Evolutionary conservation across 1,284 basidiomycete genomes (phyloP).

Genomic region (Fomitopsis betulina): DNA sequence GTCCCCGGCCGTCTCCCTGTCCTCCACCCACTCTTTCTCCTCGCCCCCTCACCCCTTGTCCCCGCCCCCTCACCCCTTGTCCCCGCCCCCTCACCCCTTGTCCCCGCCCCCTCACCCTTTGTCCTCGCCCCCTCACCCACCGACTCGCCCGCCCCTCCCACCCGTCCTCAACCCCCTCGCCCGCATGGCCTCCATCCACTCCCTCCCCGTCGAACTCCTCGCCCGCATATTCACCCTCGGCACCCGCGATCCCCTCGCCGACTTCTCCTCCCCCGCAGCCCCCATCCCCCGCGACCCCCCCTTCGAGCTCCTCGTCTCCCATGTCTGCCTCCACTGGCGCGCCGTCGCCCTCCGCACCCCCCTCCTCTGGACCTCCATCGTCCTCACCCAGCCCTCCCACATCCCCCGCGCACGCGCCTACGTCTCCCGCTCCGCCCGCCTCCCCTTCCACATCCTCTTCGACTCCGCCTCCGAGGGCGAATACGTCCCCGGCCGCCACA

Average conservation of each 20-base stretch:
- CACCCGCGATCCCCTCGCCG: constrained; percentile 37
- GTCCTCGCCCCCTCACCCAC: background rate
- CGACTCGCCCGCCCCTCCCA: background rate
- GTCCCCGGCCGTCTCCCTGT: background rate
- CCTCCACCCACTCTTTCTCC: too few species aligned
- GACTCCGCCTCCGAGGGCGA: constrained; percentile 47
- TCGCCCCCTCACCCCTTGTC: background rate
- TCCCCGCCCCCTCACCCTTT: background rate
- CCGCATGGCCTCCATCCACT: constrained; percentile 31
- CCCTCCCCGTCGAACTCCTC: constrained; percentile 53
- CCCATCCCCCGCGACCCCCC: constrained; percentile 23
- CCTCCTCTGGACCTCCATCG: constrained; percentile 48
- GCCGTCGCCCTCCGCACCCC: constrained; percentile 44
- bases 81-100: background rate
- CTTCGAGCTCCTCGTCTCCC: constrained; percentile 49
- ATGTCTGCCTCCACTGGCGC: constrained; percentile 52
- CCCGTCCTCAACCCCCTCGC: background rate
- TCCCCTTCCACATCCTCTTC: constrained; percentile 49
- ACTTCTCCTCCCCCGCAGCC: constrained; percentile 29
- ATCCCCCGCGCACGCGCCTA: constrained; percentile 43
- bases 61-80: background rate
- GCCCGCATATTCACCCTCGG: constrained; percentile 49
- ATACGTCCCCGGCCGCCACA: constrained; percentile 39
- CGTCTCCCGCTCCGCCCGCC: constrained; percentile 33
- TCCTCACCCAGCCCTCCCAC: constrained; percentile 45